phyloP scores from a whole-genome alignment of 768 basidiomycete genomes.

The Coprinopsis sp. region DNA sequence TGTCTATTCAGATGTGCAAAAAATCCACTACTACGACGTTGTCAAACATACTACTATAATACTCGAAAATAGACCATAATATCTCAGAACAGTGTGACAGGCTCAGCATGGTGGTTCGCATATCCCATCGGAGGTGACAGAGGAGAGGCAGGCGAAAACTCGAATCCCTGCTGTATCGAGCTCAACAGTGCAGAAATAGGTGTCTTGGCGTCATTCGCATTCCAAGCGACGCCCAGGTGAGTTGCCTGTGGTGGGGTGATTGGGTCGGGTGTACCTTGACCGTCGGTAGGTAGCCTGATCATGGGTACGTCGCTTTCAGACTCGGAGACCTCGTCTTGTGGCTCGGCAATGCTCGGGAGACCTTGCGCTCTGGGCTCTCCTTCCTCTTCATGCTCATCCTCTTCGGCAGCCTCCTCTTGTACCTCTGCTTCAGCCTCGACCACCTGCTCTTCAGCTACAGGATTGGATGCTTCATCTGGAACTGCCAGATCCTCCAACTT shows the following conservation, averaged over 20 bases:
- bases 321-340: conserved; percentile 2
- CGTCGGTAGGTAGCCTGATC: no score
- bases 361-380: neutral
- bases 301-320: neutral
- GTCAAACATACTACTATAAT: conserved; percentile 5
- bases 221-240: conserved; percentile 2
- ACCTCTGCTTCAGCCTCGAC: neutral
- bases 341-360: neutral
- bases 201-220: conserved; percentile 33
- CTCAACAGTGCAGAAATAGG: conserved; percentile 62
- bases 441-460: no score
- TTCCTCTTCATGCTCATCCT: conserved; percentile 2
- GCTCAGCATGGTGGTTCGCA: conserved; percentile 6
- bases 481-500: conserved; percentile 5
- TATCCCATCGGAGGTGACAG: conserved; percentile 55
- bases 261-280: no score
- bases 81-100: conserved; percentile 5
- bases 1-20: no score
- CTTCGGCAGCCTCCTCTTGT: neutral
- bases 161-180: conserved; percentile 64
- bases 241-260: conserved; percentile 3
- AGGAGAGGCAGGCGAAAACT: conserved; percentile 59
- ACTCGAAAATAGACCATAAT: conserved; percentile 18
- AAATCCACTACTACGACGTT: no score
- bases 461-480: conserved; percentile 8